These are phyloP conservation scores for Talaromyces rugulosus DNA, from an alignment of 2,329 filamentous ascomycete genomes.

Conservation along the genomic window DNA sequence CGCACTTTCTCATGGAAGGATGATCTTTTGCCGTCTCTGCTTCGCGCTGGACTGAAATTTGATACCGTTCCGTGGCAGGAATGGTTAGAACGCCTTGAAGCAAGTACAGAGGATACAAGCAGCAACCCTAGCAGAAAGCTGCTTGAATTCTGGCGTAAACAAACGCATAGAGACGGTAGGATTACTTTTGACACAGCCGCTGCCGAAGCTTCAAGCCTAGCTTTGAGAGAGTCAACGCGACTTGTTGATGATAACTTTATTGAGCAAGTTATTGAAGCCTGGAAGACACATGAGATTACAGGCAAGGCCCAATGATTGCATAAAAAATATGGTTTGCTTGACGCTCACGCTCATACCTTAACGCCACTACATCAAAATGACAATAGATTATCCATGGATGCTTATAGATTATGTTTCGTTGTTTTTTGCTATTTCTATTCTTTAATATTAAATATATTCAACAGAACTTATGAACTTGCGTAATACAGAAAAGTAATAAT, in stretches of 20 bases:
- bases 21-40: constrained; percentile 4
- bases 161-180: not conserved
- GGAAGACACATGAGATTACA: not conserved
- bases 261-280: not conserved
- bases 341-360: not conserved
- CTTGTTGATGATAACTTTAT: constrained; percentile 3
- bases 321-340: not conserved
- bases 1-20: constrained; percentile 3
- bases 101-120: constrained; percentile 1
- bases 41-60: constrained; percentile 1
- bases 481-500: not conserved
- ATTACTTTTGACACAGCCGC: constrained; percentile 1
- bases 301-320: not conserved
- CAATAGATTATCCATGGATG: not conserved
- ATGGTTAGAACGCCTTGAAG: constrained; percentile 2
- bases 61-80: constrained; percentile 4
- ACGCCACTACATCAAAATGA: not conserved
- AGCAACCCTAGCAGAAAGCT: constrained; percentile 1
- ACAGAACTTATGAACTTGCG: not conserved
- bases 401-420: not conserved
- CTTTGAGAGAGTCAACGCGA: constrained; percentile 1
- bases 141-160: constrained; percentile 3
- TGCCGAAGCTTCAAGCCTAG: constrained; percentile 1
- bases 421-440: not conserved
- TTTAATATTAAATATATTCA: constrained; percentile 1